Percentiles rank a stretch among this genome's conserved stretches.
phyloP scores from a whole-genome alignment of 2,329 filamentous ascomycete species.

The Pezicula rhizophila region DNA sequence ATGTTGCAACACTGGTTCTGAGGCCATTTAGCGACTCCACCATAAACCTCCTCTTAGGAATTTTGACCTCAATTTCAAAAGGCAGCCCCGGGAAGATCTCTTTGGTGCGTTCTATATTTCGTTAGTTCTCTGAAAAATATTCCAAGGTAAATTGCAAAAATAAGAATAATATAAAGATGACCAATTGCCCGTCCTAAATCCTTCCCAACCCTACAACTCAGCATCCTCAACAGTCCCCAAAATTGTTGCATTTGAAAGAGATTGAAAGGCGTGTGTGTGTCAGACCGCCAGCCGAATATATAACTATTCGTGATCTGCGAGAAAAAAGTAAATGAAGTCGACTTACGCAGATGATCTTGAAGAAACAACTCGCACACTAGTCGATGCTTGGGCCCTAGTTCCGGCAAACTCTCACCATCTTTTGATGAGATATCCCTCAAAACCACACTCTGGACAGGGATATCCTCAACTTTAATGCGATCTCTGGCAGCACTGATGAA shows the following conservation, averaged over 20 bases:
- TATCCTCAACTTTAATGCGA: conserved; percentile 26
- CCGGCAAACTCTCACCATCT: conserved; percentile 20
- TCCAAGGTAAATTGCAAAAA: background rate
- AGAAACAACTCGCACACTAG: conserved; percentile 40
- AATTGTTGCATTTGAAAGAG: background rate
- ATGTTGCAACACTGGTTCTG: conserved; percentile 34
- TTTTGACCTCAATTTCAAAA: conserved; percentile 58
- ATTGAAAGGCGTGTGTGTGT: background rate
- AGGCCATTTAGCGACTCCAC: conserved; percentile 46
- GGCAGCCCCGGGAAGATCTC: conserved; percentile 64
- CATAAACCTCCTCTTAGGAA: conserved; percentile 55
- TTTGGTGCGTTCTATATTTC: conserved; percentile 51
- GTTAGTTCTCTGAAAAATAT: conserved; percentile 11
- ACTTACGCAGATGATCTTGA: conserved; percentile 34
- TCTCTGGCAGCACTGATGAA: conserved; percentile 47
- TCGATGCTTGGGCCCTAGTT: conserved; percentile 30
- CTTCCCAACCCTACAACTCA: too few species aligned
- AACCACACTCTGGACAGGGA: conserved; percentile 51
- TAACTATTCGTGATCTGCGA: background rate
- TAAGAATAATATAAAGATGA: background rate
- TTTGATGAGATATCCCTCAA: conserved; percentile 50
- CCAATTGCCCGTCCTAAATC: background rate
- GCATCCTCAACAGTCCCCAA: too few species aligned
- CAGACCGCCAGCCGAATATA: too few species aligned
- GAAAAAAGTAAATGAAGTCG: background rate